These are phyloP conservation scores for Carallia brachiata DNA, from an alignment of 345 rosid species.

Conservation along the genomic window DNA sequence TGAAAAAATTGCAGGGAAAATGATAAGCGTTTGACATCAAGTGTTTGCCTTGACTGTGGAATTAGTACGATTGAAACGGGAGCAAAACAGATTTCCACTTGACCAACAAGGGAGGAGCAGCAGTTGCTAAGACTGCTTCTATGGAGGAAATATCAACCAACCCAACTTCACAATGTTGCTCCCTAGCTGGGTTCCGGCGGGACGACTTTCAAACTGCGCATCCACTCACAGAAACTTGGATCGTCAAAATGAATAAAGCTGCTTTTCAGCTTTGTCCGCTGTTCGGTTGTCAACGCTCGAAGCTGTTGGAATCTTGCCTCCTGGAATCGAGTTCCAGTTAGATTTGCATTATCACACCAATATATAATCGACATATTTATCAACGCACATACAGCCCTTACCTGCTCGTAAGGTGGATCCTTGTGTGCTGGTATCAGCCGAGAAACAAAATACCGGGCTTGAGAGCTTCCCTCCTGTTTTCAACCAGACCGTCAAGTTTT, in stretches of 20 bases:
- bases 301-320: slow-evolving; percentile 96
- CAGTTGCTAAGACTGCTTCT: background rate
- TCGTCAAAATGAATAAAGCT: slow-evolving; percentile 86
- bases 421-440: slow-evolving; percentile 95
- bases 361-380: background rate
- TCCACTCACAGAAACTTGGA: slow-evolving; percentile 94
- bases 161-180: background rate
- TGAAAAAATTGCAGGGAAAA: background rate
- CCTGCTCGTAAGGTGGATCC: slow-evolving; percentile 99
- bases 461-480: slow-evolving; percentile 92
- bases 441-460: slow-evolving; percentile 87
- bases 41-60: background rate
- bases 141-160: background rate
- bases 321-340: slow-evolving; percentile 35
- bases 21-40: background rate
- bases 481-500: slow-evolving; percentile 13
- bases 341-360: background rate
- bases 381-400: slow-evolving; percentile 13
- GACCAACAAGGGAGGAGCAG: background rate
- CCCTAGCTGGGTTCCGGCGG: slow-evolving; percentile 31
- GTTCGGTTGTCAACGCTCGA: slow-evolving; percentile 56
- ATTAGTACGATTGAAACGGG: background rate
- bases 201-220: slow-evolving; percentile 66
- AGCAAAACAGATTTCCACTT: background rate
- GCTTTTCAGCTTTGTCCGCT: slow-evolving; percentile 70